Conservation (phyloP, 139 green algal species). For the Chlorella vulgaris region DNA sequence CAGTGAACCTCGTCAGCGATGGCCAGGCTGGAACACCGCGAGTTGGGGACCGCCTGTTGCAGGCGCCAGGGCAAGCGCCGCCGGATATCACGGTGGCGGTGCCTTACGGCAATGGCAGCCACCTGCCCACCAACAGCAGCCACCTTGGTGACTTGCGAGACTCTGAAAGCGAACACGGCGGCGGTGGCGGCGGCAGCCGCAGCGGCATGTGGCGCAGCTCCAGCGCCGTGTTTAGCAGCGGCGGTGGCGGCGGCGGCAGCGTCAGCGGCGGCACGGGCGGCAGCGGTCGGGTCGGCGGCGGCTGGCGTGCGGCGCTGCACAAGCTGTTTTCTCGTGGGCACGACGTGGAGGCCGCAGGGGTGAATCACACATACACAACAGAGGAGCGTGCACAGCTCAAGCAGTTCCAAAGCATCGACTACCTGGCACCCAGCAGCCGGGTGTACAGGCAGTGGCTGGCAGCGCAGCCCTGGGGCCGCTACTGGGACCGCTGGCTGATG, state of each 20-base stretch:
- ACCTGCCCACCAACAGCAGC: slow-evolving; percentile 8
- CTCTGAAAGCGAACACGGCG: background rate
- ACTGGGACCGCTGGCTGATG: slow-evolving; percentile 87
- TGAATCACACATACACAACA: slow-evolving; percentile 74
- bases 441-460: slow-evolving; percentile 83
- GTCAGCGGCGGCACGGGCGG: background rate
- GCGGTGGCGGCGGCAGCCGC: background rate
- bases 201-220: background rate
- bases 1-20: too few species aligned
- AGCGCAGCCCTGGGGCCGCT: slow-evolving; percentile 60
- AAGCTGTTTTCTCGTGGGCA: slow-evolving; percentile 36
- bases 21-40: background rate
- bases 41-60: background rate
- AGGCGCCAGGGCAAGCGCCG: background rate
- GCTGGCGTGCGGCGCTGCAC: background rate
- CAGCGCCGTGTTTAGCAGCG: background rate
- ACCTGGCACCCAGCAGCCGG: slow-evolving; percentile 80
- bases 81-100: slow-evolving; percentile 4
- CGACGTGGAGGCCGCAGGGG: slow-evolving; percentile 54
- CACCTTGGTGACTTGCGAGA: slow-evolving; percentile 24
- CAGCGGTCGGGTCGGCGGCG: slow-evolving; percentile 2
- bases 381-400: slow-evolving; percentile 71
- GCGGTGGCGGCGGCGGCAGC: background rate
- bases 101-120: background rate
- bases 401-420: slow-evolving; percentile 86